Evolutionary conservation across 2,329 filamentous ascomycete species (phyloP).

Genomic region (Colletotrichum costaricense): DNA sequence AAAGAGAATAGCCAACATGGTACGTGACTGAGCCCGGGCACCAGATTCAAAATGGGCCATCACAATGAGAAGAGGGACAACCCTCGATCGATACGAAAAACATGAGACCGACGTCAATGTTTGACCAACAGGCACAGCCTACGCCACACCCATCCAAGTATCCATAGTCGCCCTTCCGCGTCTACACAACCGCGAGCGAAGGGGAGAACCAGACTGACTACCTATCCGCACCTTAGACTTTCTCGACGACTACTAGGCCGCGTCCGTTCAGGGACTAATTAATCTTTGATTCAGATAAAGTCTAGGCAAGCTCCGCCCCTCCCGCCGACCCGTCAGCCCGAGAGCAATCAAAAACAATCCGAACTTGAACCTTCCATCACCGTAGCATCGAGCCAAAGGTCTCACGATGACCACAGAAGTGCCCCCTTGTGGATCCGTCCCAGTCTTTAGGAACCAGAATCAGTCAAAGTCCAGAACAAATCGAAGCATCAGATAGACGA

Average conservation of each 20-base stretch:
- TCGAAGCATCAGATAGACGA: not conserved
- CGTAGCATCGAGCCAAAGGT: not conserved
- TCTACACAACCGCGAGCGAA: not conserved
- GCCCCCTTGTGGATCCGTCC: not conserved
- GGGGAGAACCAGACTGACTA: not conserved
- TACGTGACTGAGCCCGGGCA: not conserved
- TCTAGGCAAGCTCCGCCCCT: not conserved
- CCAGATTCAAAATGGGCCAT: not conserved
- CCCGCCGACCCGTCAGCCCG: not conserved
- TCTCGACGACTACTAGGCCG: not conserved
- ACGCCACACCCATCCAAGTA: not conserved
- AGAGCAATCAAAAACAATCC: not conserved
- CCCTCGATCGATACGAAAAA: conserved; percentile 5
- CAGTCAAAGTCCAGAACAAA: not conserved
- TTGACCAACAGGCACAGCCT: not conserved
- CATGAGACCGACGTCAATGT: not conserved
- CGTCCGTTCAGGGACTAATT: not conserved
- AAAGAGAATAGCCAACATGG: not conserved
- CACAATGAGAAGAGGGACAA: not conserved
- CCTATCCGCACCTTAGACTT: not conserved
- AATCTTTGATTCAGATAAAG: not conserved
- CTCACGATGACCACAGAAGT: not conserved
- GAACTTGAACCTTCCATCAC: not conserved
- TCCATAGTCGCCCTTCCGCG: not conserved
- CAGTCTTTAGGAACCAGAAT: not conserved